A percentile compares a stretch with the other conserved stretches of the same genome.
phyloP scores from a whole-genome alignment of 1,284 basidiomycete genomes.

The Erythrobasidium hasegawianum region DNA sequence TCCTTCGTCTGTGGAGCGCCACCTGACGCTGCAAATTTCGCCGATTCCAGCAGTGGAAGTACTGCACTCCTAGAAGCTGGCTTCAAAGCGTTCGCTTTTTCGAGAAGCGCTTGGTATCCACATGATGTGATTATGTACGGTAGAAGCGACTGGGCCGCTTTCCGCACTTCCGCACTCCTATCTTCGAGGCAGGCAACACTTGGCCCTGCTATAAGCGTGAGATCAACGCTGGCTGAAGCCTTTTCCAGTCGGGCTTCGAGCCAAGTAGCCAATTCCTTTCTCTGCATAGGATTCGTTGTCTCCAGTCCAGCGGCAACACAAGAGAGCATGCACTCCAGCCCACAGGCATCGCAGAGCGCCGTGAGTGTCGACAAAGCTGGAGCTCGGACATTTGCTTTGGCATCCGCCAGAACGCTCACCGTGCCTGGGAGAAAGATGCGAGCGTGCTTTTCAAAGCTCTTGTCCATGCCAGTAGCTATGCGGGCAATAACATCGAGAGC shows the following conservation, averaged over 20 bases:
- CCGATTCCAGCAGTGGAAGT: slow-evolving; percentile 75
- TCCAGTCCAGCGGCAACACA: slow-evolving; percentile 81
- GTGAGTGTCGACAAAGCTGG: slow-evolving; percentile 74
- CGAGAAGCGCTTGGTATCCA: slow-evolving; percentile 81
- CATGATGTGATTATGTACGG: slow-evolving; percentile 71
- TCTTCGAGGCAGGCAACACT: slow-evolving; percentile 87
- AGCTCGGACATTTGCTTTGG: slow-evolving; percentile 80
- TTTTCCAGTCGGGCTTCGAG: slow-evolving; percentile 72
- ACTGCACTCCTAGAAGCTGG: slow-evolving; percentile 84
- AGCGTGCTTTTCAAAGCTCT: slow-evolving; percentile 84
- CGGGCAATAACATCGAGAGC: slow-evolving; percentile 86
- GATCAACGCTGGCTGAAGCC: slow-evolving; percentile 59
- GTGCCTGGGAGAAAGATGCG: slow-evolving; percentile 73
- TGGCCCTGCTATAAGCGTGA: slow-evolving; percentile 65
- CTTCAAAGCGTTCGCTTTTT: slow-evolving; percentile 80
- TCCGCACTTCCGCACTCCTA: slow-evolving; percentile 84
- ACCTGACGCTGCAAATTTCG: slow-evolving; percentile 46
- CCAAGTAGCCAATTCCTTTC: slow-evolving; percentile 80
- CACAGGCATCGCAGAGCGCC: slow-evolving; percentile 78
- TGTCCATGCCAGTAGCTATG: slow-evolving; percentile 90
- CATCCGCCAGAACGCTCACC: slow-evolving; percentile 81
- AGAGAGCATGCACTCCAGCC: slow-evolving; percentile 73
- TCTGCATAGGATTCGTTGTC: slow-evolving; percentile 79
- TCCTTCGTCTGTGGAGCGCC: not conserved
- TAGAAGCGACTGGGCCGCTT: slow-evolving; percentile 77